Base-by-base conservation (phyloP, 2,329 filamentous ascomycete species). In the Dothidotthia symphoricarpi region DNA sequence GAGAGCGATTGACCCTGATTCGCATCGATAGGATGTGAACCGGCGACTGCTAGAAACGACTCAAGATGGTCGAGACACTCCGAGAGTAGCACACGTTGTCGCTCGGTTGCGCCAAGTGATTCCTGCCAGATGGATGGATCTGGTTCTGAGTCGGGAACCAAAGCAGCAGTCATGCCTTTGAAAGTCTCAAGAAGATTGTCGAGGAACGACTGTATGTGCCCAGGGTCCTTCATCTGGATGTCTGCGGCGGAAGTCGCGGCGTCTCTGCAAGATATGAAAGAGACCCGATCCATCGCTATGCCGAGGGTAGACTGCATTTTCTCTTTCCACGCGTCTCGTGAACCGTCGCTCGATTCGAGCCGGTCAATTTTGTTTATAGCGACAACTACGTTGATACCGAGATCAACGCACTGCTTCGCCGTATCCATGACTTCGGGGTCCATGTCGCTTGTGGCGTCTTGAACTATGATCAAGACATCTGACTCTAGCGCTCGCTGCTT, bases 31-130 rank as follows among this genome's bases (percentile, higher is more conserved):
- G 43, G 28, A n/a, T 43, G 32, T 12, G 35, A 37, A 10, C 45
- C 39, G 7, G 82, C 78, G 56, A 83, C 80, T 8, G 61, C 67
- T 45, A 91, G 69, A 62, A 95, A 98, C 15, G 81, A 77, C 32
- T 85, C 76, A 1, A 98, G 76, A 61, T 89, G 80, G 24, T 64
- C 63, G 10, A 84, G 74, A 63, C 91, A 95, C 59, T 82, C 76
- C 33, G 80, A 76, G 31, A 98, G 76, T 35, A 96, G 81, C 63
- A 88, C 78, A 34, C 86, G 80, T 71, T 98, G 93, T 41, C 93
- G 83, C 67, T 91, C 88, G 13, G 88, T 95, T 25, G 95, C 90
- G 39, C 90, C 90, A 3, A 96, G 77, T 4, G 93, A 84, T 57
- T 95, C 87, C 68, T 89, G 80, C 73, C 87, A 82, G 47, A 87